Base-by-base conservation (phyloP, 257 asterid species). In the Dorcoceras hygrometricum region DNA sequence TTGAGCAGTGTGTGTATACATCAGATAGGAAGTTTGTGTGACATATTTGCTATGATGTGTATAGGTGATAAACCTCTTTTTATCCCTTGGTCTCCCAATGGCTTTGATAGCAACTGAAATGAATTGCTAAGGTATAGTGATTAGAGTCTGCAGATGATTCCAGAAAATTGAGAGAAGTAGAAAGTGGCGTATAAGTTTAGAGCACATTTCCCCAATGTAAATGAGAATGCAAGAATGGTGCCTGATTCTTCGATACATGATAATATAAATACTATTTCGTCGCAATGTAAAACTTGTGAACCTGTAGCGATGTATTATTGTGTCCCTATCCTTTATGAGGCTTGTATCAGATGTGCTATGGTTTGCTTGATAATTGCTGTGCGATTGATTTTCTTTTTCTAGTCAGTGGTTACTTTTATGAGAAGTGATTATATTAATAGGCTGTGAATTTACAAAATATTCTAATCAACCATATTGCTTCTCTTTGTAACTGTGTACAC, bases 401-500 rank as follows among this genome's bases (percentile, higher is more conserved):
- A 43, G 51, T 14, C 51, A 4, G 6, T 2, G 14, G 19, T 36
- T 36, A 36, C 2, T 36, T 36, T 36, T 10, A 11, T 36, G 46
- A 8, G 46, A 36, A 36, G 46, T 36, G 10, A 36, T 10, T 36
- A 10, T 36, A 39, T 4, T 39, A 39, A 39, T 12, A 39, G 9
- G 6, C 50, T 12, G 12, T 39, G n/a, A 39, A 39, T 39, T 39
- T 39, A 39, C 50, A 12, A 39, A 11, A 39, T 39, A 12, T 67
- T 67, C 11, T 8, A 31, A 10, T 19, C 54, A 48, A 6, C 32
- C 23, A 14, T 59, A 19, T 28, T 57, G 24, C 39, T 57, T 39
- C 50, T n/a, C 57, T 58, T 18, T 28, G 9, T 60, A 29, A 29
- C 67, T 62, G 62, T 32, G 53, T 34, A 16, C 59, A 36, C 34